Percentiles rank a stretch among this genome's conserved stretches.
Conservation (phyloP, 2,329 filamentous ascomycete genomes). For the Xylariaceae sp. region DNA sequence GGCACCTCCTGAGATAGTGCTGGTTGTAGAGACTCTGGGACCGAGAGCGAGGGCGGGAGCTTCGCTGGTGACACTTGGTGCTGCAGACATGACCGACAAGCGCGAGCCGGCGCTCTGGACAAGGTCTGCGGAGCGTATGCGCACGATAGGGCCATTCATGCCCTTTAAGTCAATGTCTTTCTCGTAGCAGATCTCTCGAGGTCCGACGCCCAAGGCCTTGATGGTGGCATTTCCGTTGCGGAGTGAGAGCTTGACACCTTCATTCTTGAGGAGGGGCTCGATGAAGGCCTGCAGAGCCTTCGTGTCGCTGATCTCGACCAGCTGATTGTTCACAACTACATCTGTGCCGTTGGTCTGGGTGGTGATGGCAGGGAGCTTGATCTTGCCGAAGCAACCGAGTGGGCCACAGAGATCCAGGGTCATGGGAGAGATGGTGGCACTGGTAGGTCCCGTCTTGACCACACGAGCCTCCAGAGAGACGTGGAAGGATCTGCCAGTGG, state of each 20-base stretch:
- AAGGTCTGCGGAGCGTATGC: conserved; percentile 7
- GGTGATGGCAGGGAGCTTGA: conserved; percentile 23
- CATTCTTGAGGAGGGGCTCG: conserved; percentile 14
- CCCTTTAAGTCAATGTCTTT: conserved; percentile 21
- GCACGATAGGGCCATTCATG: conserved; percentile 21
- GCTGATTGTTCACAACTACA: conserved; percentile 21
- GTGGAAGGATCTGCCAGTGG: conserved; percentile 20
- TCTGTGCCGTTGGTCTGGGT: conserved; percentile 17
- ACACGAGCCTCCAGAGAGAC: conserved; percentile 25
- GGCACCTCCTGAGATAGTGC: not conserved
- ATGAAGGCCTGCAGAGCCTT: conserved; percentile 24
- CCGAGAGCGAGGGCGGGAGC: not conserved
- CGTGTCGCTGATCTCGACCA: conserved; percentile 22
- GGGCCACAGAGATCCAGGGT: conserved; percentile 12
- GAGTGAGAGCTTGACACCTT: conserved; percentile 16
- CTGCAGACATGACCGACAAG: not conserved
- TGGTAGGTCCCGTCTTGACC: conserved; percentile 20
- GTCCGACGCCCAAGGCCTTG: conserved; percentile 19
- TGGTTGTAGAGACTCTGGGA: not conserved
- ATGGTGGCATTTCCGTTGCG: conserved; percentile 23
- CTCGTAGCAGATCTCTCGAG: conserved; percentile 21
- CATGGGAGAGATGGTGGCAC: conserved; percentile 11
- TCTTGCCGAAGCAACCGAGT: conserved; percentile 21
- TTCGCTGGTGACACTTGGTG: not conserved
- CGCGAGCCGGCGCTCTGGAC: not conserved